Evolutionary conservation across 768 basidiomycete species (phyloP).

Genomic region (Auriculariales sp.): DNA sequence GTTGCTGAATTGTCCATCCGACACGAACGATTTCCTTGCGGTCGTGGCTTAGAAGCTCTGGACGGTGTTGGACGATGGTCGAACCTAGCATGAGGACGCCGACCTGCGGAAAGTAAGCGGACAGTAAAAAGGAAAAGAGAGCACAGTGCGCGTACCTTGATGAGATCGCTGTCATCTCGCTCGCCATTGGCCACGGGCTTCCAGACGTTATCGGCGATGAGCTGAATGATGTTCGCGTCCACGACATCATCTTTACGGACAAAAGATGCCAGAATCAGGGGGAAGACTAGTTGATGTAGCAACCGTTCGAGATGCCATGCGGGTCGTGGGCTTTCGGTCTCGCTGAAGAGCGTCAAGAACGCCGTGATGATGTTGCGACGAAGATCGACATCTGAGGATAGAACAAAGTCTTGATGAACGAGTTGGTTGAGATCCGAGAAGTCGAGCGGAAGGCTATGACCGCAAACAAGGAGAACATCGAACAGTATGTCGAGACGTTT

Average conservation of each 20-base stretch:
- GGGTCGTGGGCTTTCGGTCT: slow-evolving; percentile 66
- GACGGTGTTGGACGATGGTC: slow-evolving; percentile 73
- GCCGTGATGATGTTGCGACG: slow-evolving; percentile 74
- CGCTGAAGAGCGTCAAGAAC: slow-evolving; percentile 71
- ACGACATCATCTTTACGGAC: slow-evolving; percentile 38
- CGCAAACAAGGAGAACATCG: slow-evolving; percentile 70
- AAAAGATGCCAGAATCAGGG: slow-evolving; percentile 56
- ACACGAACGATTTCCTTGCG: slow-evolving; percentile 89
- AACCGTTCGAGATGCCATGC: slow-evolving; percentile 38
- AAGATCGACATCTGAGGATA: slow-evolving; percentile 48
- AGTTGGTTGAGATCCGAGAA: slow-evolving; percentile 66
- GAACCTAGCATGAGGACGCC: slow-evolving; percentile 86
- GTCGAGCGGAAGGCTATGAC: slow-evolving; percentile 69
- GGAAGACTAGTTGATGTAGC: slow-evolving; percentile 70
- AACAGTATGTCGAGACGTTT: slow-evolving; percentile 80
- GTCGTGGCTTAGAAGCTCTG: slow-evolving; percentile 60
- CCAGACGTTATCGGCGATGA: slow-evolving; percentile 69
- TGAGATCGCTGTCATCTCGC: slow-evolving; percentile 34
- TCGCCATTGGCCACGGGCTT: slow-evolving; percentile 48
- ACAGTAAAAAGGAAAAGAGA: too few species aligned
- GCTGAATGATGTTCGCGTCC: slow-evolving; percentile 52
- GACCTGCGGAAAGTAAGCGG: slow-evolving; percentile 83
- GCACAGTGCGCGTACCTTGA: too few species aligned
- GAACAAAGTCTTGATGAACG: slow-evolving; percentile 73
- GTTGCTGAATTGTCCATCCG: slow-evolving; percentile 75